A percentile compares a stretch with the other conserved stretches of the same genome.
Evolutionary conservation across 2,329 filamentous ascomycete genomes (phyloP).

Genomic region (Nigrospora oryzae): DNA sequence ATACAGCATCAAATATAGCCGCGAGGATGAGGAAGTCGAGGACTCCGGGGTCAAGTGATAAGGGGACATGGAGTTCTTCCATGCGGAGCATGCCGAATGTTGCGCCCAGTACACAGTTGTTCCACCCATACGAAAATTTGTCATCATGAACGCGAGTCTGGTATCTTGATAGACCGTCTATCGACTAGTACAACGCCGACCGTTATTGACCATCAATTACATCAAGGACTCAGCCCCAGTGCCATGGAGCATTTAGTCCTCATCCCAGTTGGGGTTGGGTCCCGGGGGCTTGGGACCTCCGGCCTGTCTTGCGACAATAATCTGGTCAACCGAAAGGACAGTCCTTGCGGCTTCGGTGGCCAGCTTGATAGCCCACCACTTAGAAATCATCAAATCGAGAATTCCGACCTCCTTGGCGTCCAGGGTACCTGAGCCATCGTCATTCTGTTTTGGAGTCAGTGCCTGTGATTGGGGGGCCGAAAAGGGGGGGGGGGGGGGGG

Average conservation of each 20-base stretch:
- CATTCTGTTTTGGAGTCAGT: slow-evolving; percentile 42
- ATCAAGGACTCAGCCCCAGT: not conserved
- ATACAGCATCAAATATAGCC: no score
- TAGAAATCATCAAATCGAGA: slow-evolving; percentile 82
- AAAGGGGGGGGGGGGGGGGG: not conserved
- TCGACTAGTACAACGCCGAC: slow-evolving; percentile 2
- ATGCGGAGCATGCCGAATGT: no score
- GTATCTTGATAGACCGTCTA: slow-evolving; percentile 2
- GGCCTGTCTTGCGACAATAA: slow-evolving; percentile 95
- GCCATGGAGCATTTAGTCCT: slow-evolving; percentile 36
- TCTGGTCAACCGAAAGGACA: slow-evolving; percentile 93
- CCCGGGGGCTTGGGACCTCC: slow-evolving; percentile 95
- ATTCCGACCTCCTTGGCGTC: slow-evolving; percentile 86
- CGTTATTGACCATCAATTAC: not conserved
- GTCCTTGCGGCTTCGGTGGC: slow-evolving; percentile 93
- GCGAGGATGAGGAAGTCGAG: no score
- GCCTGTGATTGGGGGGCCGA: not conserved
- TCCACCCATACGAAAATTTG: no score
- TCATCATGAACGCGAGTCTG: not conserved
- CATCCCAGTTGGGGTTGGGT: slow-evolving; percentile 73
- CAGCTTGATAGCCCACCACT: slow-evolving; percentile 95
- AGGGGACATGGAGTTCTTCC: no score
- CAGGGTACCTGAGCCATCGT: slow-evolving; percentile 69
- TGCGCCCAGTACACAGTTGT: no score
- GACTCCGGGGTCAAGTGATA: no score